These are phyloP conservation scores for Corinectria fuckeliana DNA, from an alignment of 2,329 filamentous ascomycete species.

Conservation along the genomic window DNA sequence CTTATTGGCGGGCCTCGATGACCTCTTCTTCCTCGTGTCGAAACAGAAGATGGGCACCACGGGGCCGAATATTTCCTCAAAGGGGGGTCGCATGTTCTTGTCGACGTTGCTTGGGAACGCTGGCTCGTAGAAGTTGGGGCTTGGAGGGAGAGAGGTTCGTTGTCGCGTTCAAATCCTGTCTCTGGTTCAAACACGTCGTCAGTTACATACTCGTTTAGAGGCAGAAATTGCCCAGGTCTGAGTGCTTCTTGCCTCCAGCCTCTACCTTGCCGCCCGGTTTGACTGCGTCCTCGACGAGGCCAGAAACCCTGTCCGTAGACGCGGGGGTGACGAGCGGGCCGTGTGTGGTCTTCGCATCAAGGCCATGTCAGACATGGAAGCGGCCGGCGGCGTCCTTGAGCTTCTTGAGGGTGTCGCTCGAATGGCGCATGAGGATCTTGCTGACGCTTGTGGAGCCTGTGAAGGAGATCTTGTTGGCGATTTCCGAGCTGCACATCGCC, in stretches of 20 bases:
- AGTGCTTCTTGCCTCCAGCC: constrained; percentile 66
- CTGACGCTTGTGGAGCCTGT: constrained; percentile 64
- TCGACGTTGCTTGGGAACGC: constrained; percentile 75
- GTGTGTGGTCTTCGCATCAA: constrained; percentile 63
- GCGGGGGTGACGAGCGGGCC: constrained; percentile 68
- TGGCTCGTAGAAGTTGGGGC: constrained; percentile 72
- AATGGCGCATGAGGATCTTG: constrained; percentile 71
- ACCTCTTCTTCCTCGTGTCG: constrained; percentile 74
- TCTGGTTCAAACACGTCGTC: neutral
- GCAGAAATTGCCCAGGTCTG: constrained; percentile 58
- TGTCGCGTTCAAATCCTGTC: neutral
- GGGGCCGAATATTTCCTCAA: constrained; percentile 79
- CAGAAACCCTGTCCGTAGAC: constrained; percentile 63
- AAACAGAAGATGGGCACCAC: constrained; percentile 75
- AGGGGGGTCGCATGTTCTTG: constrained; percentile 68
- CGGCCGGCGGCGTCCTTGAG: constrained; percentile 70
- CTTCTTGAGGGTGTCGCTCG: constrained; percentile 69
- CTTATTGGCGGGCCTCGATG: constrained; percentile 69
- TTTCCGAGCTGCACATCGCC: constrained; percentile 66
- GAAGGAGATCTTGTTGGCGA: constrained; percentile 75
- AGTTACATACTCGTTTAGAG: neutral
- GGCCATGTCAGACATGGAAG: constrained; percentile 72
- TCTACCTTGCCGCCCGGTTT: constrained; percentile 67
- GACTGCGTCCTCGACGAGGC: constrained; percentile 69
- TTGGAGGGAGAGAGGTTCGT: constrained; percentile 23